Percentiles rank a stretch among this genome's conserved stretches.
These are phyloP conservation scores for Chalaropsis thielavioides DNA, from an alignment of 2,329 filamentous ascomycete species.

Conservation along the genomic window DNA sequence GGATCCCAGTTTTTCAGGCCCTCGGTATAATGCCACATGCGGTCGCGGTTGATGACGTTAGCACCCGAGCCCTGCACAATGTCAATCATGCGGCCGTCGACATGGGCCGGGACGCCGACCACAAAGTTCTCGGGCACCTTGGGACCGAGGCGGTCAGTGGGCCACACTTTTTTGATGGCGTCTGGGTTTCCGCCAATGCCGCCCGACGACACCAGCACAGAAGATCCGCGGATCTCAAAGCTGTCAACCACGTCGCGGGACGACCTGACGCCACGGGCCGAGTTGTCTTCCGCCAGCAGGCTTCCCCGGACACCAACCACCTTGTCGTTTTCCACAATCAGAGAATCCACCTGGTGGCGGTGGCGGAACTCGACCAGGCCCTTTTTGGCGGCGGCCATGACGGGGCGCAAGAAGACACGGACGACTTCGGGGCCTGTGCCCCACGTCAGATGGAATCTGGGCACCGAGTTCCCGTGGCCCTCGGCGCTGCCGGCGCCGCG, in stretches of 20 bases:
- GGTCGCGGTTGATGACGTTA: slow-evolving; percentile 43
- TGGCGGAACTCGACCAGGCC: slow-evolving; percentile 42
- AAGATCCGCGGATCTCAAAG: slow-evolving; percentile 40
- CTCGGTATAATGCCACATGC: slow-evolving; percentile 55
- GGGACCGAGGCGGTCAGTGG: slow-evolving; percentile 40
- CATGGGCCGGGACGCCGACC: slow-evolving; percentile 46
- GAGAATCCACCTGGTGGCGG: slow-evolving; percentile 41
- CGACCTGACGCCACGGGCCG: slow-evolving; percentile 37
- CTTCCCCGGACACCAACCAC: slow-evolving; percentile 40
- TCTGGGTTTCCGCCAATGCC: slow-evolving; percentile 50
- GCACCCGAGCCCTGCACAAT: slow-evolving; percentile 40
- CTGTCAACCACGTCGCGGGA: slow-evolving; percentile 33
- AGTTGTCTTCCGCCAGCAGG: slow-evolving; percentile 37
- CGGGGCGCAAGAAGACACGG: slow-evolving; percentile 41
- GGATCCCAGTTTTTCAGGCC: slow-evolving; percentile 47
- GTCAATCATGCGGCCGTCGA: slow-evolving; percentile 49
- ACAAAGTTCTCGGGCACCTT: slow-evolving; percentile 42
- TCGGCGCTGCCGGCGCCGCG: slow-evolving; percentile 40
- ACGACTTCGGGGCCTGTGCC: slow-evolving; percentile 47
- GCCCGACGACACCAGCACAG: slow-evolving; percentile 41
- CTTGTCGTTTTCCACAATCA: slow-evolving; percentile 40
- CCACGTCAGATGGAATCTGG: slow-evolving; percentile 49
- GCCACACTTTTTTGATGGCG: slow-evolving; percentile 43
- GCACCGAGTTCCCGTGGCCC: slow-evolving; percentile 48
- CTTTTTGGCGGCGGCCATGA: slow-evolving; percentile 36